Evolutionary conservation across 1,139 yeast species (phyloP).

Genomic region (Geotrichum cucujoidarum): DNA sequence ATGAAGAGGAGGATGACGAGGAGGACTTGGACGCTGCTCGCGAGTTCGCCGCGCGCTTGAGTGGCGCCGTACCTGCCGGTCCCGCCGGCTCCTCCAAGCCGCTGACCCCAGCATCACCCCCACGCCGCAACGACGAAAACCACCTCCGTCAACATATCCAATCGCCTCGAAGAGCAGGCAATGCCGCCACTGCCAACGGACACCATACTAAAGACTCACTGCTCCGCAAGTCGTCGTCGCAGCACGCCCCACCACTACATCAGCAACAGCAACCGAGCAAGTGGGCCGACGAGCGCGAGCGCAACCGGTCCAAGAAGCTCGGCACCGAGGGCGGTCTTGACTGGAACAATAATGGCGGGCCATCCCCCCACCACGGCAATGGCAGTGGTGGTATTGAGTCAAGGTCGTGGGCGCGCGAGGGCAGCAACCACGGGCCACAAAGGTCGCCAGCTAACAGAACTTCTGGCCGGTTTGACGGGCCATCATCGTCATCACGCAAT

Average conservation of each 20-base stretch:
- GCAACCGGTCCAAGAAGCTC: constrained; percentile 3
- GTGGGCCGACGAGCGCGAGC: constrained; percentile 12
- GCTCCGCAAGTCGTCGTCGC: neutral
- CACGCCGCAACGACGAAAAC: neutral
- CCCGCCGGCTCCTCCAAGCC: neutral
- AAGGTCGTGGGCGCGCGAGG: neutral
- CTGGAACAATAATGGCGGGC: constrained; percentile 1
- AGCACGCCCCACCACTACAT: neutral
- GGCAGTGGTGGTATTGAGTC: neutral
- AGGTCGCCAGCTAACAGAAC: neutral
- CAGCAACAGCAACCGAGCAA: neutral
- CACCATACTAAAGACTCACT: neutral
- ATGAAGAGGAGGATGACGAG: neutral
- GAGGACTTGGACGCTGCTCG: neutral
- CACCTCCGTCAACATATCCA: neutral
- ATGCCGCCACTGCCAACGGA: neutral
- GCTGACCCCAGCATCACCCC: neutral
- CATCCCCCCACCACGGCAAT: neutral
- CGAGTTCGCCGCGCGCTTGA: constrained; percentile 3
- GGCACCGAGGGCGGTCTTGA: constrained; percentile 1
- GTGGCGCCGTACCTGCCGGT: constrained; percentile 3
- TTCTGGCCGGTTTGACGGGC: no score
- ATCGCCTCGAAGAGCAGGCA: neutral
- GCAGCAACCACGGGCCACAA: neutral
- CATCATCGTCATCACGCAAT: neutral